Evolutionary conservation across 179 eudicot genomes (phyloP), one percentile per base, ranked within the genome.

Genomic region (Heliamphora pulchella): DNA sequence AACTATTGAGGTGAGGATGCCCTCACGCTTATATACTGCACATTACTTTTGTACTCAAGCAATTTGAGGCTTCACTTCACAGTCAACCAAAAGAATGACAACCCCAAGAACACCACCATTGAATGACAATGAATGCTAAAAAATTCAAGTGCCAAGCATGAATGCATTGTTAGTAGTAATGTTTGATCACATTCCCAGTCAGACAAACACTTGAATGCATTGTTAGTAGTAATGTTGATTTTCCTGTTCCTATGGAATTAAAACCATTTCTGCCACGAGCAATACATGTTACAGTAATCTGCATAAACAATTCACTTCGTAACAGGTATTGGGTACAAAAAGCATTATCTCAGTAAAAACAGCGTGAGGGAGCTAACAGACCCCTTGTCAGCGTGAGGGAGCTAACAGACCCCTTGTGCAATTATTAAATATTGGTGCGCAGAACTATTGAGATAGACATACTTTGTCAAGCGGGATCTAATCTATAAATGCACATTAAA

Each of bases 351-450:
- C 39, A 54, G 20, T 15, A 17, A 65, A 66, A 44, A 31, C 74
- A n/a, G n/a, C n/a, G n/a, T n/a, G n/a, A n/a, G n/a, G n/a, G n/a
- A n/a, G n/a, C n/a, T n/a, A n/a, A n/a, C n/a, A n/a, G n/a, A n/a
- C n/a, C n/a, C n/a, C n/a, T n/a, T n/a, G n/a, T n/a, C 31, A 78
- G 65, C 50, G 53, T n/a, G 54, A 66, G 2, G 63, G 22, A 54
- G 20, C 18, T 31, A 55, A 9, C 53, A 66, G 64, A 51, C 18
- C 64, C 15, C 47, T n/a, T 15, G 41, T 53, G 53, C 8, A 8
- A 43, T 68, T 10, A 39, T 57, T 54, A 78, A 78, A 51, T 54
- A 31, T 78, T 67, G 74, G 44, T 41, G 58, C 70, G 64, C 31
- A 43, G 4, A 20, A 77, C 22, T 20, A 63, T 15, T 8, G 58